Percentiles rank a stretch among this genome's conserved stretches.
Conservation (phyloP, 1,284 basidiomycete species). For the Lentinula novae-zelandiae region DNA sequence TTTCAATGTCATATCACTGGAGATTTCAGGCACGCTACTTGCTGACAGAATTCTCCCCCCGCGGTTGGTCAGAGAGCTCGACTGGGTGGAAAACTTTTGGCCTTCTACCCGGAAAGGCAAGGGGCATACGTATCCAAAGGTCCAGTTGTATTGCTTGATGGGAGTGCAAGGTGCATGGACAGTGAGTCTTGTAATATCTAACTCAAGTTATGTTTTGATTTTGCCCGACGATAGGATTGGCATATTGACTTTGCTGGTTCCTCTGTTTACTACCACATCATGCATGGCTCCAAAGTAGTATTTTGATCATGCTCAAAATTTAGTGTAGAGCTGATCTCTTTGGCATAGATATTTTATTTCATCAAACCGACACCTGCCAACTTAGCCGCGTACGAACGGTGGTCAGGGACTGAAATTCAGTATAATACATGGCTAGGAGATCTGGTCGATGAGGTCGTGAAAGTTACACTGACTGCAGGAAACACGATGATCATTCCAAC, state of each 20-base stretch:
- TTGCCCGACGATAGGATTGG: constrained; percentile 70
- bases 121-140: constrained; percentile 83
- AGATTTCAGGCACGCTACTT: constrained; percentile 76
- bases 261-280: constrained; percentile 91
- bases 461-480: constrained; percentile 77
- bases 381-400: constrained; percentile 83
- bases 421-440: constrained; percentile 90
- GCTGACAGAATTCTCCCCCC: constrained; percentile 81
- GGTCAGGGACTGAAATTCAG: constrained; percentile 90
- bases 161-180: constrained; percentile 87
- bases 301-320: constrained; percentile 8
- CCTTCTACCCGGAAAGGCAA: constrained; percentile 71
- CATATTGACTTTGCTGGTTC: constrained; percentile 95
- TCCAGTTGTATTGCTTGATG: constrained; percentile 96
- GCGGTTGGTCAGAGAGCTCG: constrained; percentile 81
- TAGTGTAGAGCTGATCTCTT: constrained; percentile 10
- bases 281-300: constrained; percentile 73
- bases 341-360: constrained; percentile 84
- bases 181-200: constrained; percentile 39
- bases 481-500: constrained; percentile 97
- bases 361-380: constrained; percentile 88
- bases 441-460: constrained; percentile 83
- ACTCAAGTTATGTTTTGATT: background rate
- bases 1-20: constrained; percentile 86
- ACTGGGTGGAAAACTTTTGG: constrained; percentile 98